Evolutionary conservation across 169 alveolate genomes (phyloP), one percentile per base, ranked within the genome.

Genomic region (Haemoproteus tartakovskyi): DNA sequence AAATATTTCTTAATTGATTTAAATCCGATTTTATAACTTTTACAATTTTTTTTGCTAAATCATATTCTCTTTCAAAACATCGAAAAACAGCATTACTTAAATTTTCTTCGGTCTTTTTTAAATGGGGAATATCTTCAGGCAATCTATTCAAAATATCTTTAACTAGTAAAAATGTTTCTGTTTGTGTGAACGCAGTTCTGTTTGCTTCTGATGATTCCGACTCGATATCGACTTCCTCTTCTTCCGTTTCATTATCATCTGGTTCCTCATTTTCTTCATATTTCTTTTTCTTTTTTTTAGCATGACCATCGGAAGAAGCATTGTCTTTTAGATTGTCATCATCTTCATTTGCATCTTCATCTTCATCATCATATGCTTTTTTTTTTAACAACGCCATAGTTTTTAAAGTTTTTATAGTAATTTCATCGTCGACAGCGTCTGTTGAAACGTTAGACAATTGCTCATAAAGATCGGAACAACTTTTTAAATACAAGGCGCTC

Each of bases 81-180:
- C 98, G 89, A 85, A 93, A 95, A 36, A 95, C 89, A 6, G 98
- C 97, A 79, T 95, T 90, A 43, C 94, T 92, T 78, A 94, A 89
- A 22, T 93, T 86, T 18, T 62, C 85, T 21, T 88, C 95, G 27
- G 87, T 92, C 74, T 94, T 89, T 46, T 70, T 61, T 30, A 94
- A 70, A 9, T 60, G 63, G 14, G 85, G 85, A 4, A 94, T 87
- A 70, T 67, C 64, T 11, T 38, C 40, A 2, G 97, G 98, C 18
- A 95, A 82, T 37, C 90, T 51, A 16, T 79, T 60, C 21, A 90
- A 48, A 50, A 91, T 91, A 24, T 57, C 2, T 38, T 74, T 37
- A 46, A 74, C 59, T 29, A 74, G 36, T 12, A 60, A 64, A 50
- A 36, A 78, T 87, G 11, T 90, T 87, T 79, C 91, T 88, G 43